Evolutionary conservation across 345 rosid species (phyloP).

Genomic region (Hibiscus syriacus): DNA sequence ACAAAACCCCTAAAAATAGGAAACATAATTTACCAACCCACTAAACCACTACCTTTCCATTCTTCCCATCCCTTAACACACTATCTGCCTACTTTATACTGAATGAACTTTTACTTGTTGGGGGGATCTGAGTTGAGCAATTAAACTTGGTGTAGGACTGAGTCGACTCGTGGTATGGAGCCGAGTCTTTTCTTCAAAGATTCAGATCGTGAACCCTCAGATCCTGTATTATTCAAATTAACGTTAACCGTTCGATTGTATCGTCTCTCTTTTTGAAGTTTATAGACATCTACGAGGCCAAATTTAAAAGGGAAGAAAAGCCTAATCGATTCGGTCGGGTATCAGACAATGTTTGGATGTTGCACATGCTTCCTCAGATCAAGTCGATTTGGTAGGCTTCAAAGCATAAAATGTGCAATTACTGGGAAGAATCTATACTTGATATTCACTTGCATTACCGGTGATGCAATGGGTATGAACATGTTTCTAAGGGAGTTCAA

Average conservation of each 20-base stretch:
- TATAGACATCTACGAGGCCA: background rate
- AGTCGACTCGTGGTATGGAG: constrained; percentile 9
- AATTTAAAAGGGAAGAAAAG: background rate
- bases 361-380: constrained; percentile 7
- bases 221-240: constrained; percentile 6
- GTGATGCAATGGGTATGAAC: too few relatives aligned
- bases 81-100: too few relatives aligned
- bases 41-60: too few relatives aligned
- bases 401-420: too few relatives aligned
- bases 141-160: background rate
- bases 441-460: too few relatives aligned
- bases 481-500: too few relatives aligned
- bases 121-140: constrained; percentile 35
- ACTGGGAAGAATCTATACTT: too few relatives aligned
- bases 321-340: constrained; percentile 13
- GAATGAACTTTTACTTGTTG: too few relatives aligned
- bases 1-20: too few relatives aligned
- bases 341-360: background rate
- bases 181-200: constrained; percentile 25
- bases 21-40: too few relatives aligned
- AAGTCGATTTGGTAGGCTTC: too few relatives aligned
- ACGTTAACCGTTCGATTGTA: constrained; percentile 19
- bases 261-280: constrained; percentile 6
- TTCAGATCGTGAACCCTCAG: constrained; percentile 23
- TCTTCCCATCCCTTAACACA: too few relatives aligned